Percentiles rank a stretch among this genome's conserved stretches.
These are phyloP conservation scores for Senna siamea DNA, from an alignment of 306 rosid species.

Conservation along the genomic window DNA sequence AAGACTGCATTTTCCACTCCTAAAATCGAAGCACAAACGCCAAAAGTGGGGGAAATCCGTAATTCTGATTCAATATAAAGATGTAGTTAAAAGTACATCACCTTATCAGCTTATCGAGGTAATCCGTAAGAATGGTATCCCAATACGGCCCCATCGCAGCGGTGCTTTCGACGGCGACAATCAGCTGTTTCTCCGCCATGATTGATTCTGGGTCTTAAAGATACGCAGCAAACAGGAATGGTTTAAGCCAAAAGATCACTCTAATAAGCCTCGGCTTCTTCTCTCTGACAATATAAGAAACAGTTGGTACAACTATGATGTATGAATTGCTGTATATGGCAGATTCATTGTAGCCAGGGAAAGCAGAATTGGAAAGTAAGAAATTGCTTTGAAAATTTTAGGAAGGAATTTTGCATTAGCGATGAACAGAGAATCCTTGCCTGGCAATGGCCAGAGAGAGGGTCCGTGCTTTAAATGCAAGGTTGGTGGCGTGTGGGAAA, in stretches of 20 bases:
- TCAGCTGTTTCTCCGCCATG: constrained; percentile 86
- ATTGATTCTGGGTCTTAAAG: background rate
- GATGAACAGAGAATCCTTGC: background rate
- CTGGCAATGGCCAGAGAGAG: background rate
- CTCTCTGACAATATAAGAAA: background rate
- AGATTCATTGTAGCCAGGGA: background rate
- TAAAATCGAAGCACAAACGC: background rate
- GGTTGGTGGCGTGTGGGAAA: background rate
- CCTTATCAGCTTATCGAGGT: constrained; percentile 84
- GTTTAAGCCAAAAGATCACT: background rate
- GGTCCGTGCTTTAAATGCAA: background rate
- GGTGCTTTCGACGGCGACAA: constrained; percentile 78
- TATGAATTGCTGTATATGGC: background rate
- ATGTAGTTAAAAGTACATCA: background rate
- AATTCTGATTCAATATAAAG: too few relatives aligned
- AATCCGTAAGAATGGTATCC: constrained; percentile 62
- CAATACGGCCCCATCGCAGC: constrained; percentile 89
- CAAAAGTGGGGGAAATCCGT: too few relatives aligned
- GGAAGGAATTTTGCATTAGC: background rate
- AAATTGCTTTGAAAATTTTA: background rate
- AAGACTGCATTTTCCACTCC: background rate
- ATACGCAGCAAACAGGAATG: background rate
- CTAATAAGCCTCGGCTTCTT: background rate
- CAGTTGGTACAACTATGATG: background rate
- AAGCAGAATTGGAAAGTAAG: background rate